Percentiles rank a stretch among this genome's conserved stretches.
phyloP scores from a whole-genome alignment of 495 filamentous ascomycete genomes.

The Zalerion maritima region DNA sequence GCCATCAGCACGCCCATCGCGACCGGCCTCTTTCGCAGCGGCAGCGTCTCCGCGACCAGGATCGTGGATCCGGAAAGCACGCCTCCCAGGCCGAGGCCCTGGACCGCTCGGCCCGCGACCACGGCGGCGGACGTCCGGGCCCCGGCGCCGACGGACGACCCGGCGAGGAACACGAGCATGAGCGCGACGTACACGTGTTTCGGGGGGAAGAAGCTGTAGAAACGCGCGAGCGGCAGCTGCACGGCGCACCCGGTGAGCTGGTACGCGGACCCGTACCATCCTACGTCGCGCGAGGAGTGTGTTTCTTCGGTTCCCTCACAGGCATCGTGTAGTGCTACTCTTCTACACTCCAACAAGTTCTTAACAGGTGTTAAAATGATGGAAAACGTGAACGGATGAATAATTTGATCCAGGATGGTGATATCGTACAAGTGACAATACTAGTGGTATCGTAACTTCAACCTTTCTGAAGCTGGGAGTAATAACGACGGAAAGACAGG shows the following conservation, averaged over 20 bases:
- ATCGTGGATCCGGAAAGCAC: constrained; percentile 32
- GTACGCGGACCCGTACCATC: constrained; percentile 35
- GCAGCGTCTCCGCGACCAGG: constrained; percentile 36
- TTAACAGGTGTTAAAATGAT: no score
- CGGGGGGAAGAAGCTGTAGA: constrained; percentile 26
- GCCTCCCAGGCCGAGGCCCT: constrained; percentile 35
- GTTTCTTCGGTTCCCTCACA: constrained; percentile 23
- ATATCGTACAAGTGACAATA: no score
- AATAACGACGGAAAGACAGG: no score
- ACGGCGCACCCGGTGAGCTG: constrained; percentile 22
- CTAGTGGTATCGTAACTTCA: no score
- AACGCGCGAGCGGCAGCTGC: constrained; percentile 16
- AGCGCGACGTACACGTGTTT: constrained; percentile 44
- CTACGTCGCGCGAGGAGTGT: constrained; percentile 22
- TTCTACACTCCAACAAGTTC: no score
- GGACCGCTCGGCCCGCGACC: constrained; percentile 33
- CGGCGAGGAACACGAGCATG: constrained; percentile 56
- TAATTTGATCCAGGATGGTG: no score
- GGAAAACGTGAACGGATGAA: no score
- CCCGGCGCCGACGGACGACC: constrained; percentile 43
- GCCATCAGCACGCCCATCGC: constrained; percentile 36
- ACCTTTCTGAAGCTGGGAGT: no score
- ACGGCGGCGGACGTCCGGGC: constrained; percentile 33
- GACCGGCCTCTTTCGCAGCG: constrained; percentile 33
- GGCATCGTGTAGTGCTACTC: no score